phyloP scores from a whole-genome alignment of 345 rosid species.

The Citropsis articulata region DNA sequence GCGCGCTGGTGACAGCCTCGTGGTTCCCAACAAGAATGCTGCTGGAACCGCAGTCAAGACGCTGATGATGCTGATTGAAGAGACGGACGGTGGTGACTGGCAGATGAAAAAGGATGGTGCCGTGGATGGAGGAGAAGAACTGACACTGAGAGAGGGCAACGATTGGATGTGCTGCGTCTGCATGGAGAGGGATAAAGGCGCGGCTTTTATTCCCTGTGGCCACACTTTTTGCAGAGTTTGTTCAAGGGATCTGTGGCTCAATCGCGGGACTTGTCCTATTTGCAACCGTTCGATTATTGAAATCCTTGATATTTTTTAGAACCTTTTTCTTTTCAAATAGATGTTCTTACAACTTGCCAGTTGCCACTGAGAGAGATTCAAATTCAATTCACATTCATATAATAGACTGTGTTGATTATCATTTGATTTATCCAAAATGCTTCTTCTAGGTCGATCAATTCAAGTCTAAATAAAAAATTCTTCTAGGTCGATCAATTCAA shows the following conservation, averaged over 20 bases:
- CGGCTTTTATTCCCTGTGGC: conserved; percentile 94
- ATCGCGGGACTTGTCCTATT: conserved; percentile 67
- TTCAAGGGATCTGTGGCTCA: conserved; percentile 62
- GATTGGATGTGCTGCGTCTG: conserved; percentile 87
- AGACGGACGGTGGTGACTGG: conserved; percentile 64
- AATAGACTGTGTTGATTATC: neutral
- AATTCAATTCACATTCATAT: too few relatives aligned
- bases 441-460: neutral
- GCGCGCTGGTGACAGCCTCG: conserved; percentile 16
- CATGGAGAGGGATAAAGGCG: conserved; percentile 88
- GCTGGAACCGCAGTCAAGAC: conserved; percentile 33
- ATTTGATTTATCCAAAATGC: neutral
- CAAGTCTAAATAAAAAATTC: too few relatives aligned
- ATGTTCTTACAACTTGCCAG: too few relatives aligned
- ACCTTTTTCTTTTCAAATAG: neutral
- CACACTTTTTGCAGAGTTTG: conserved; percentile 80
- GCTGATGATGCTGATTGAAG: conserved; percentile 74
- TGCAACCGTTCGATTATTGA: conserved; percentile 73
- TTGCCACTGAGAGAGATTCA: too few relatives aligned
- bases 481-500: too few relatives aligned
- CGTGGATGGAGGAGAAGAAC: neutral
- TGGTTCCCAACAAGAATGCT: conserved; percentile 16
- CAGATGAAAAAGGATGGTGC: neutral
- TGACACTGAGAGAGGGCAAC: conserved; percentile 6
- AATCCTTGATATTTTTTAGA: conserved; percentile 68